A percentile compares a stretch with the other conserved stretches of the same genome.
These are phyloP conservation scores for Phytophthora podocarpi DNA, from an alignment of 352 stramenopile species.

Conservation along the genomic window DNA sequence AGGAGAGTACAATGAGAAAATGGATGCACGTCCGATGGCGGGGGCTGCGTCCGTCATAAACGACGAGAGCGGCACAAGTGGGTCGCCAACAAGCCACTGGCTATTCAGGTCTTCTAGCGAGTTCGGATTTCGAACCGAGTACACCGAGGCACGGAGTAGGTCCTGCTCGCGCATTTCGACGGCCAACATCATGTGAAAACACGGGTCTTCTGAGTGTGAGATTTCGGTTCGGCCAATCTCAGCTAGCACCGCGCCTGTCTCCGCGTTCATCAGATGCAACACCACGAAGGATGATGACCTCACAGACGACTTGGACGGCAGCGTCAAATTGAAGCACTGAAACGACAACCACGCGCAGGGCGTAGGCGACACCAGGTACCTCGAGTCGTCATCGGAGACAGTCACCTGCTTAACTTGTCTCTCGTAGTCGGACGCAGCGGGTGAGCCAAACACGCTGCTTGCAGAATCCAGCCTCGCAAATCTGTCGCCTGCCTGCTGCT, in stretches of 20 bases:
- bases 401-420: constrained; percentile 12
- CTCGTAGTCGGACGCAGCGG: constrained; percentile 18
- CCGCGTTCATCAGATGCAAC: constrained; percentile 57
- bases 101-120: constrained; percentile 65
- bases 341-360: constrained; percentile 80
- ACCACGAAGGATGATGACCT: constrained; percentile 69
- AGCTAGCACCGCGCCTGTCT: constrained; percentile 41
- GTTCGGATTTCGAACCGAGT: constrained; percentile 63
- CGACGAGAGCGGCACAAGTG: constrained; percentile 52
- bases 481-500: constrained; percentile 13
- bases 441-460: constrained; percentile 7
- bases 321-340: constrained; percentile 80
- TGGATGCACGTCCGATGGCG: constrained; percentile 36
- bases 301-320: constrained; percentile 57
- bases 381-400: constrained; percentile 15
- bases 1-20: constrained; percentile 70
- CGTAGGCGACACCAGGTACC: constrained; percentile 7
- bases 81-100: constrained; percentile 78
- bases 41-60: constrained; percentile 44
- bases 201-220: constrained; percentile 70
- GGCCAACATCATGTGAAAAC: constrained; percentile 78
- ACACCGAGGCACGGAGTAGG: constrained; percentile 69
- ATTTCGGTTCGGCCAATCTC: constrained; percentile 83
- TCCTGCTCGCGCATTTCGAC: constrained; percentile 61
- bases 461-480: constrained; percentile 1